Evolutionary conservation across 2,329 filamentous ascomycete genomes (phyloP), one percentile per base, ranked within the genome.

Genomic region (Colletotrichum chlorophyti): DNA sequence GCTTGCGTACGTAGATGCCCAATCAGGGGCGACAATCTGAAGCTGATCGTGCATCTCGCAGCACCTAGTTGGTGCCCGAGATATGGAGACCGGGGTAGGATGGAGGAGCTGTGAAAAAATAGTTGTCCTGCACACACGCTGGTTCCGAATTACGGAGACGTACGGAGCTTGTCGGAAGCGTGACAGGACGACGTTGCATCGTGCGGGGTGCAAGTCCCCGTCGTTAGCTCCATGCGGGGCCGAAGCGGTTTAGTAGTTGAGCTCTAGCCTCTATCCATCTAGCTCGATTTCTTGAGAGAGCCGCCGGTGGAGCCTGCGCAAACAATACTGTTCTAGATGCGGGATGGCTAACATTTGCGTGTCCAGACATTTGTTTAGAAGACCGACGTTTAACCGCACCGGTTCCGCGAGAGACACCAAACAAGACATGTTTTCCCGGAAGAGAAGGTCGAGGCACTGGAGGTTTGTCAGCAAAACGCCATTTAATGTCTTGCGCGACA

Each of bases 91-190:
- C 14, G 57, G 51, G 51, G 32, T 50, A 48, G 41, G 27, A 46
- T 40, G 34, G 43, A 40, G 23, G 42, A 26, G 29, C n/a, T 34
- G 37, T 37, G 27, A 49, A 14, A 49, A 49, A 15, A 11, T 34
- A 32, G 38, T 43, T 54, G 55, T 37, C 55, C 50, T 42, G 54
- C 31, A 45, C 43, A 38, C 24, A 26, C 35, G 43, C 26, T 24
- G 31, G 37, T 49, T 49, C 55, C 51, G 55, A 59, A 32, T 17
- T 45, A 45, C 55, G 55, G 55, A 59, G 50, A 49, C 50, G 24
- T 27, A 55, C 55, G 55, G 51, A 60, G 54, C 48, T 53, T 55
- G 43, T 60, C 57, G 57, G 57, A 60, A 60, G 43, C 51, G 26
- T 49, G 57, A 60, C 43, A 46, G 21, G 21, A 45, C 38, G 21